Percentiles rank a stretch among this genome's conserved stretches.
Evolutionary conservation across 202 grass and related monocot species (phyloP).

Genomic region (Musa balbisiana): DNA sequence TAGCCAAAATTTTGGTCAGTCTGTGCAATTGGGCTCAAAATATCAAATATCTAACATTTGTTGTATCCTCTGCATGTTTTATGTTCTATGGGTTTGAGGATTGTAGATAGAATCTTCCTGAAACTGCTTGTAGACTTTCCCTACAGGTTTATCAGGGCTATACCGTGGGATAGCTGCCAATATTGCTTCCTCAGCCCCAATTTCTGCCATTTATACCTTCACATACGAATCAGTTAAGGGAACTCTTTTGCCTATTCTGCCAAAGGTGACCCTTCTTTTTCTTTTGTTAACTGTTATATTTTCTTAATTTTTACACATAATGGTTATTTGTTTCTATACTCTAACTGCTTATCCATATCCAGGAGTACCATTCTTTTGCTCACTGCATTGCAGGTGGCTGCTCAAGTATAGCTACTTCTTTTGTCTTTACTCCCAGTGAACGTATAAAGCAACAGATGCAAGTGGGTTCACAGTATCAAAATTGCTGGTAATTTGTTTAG

Average conservation of each 20-base stretch:
- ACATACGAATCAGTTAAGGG: conserved; percentile 96
- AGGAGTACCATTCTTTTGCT: conserved; percentile 74
- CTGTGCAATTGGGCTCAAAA: too few relatives aligned
- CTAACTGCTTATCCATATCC: conserved; percentile 11
- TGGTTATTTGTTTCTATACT: too few relatives aligned
- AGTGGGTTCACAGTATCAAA: conserved; percentile 72
- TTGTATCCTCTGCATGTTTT: background rate
- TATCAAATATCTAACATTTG: too few relatives aligned
- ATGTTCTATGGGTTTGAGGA: background rate
- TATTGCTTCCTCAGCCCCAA: conserved; percentile 70
- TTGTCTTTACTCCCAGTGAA: conserved; percentile 94
- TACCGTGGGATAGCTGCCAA: conserved; percentile 82
- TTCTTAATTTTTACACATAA: background rate
- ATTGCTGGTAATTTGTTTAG: conserved; percentile 58
- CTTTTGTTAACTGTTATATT: background rate
- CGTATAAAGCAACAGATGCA: conserved; percentile 99
- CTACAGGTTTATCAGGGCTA: conserved; percentile 52
- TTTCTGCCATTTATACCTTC: conserved; percentile 85
- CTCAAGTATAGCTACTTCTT: conserved; percentile 91
- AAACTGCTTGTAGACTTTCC: conserved; percentile 11
- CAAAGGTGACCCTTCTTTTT: conserved; percentile 53
- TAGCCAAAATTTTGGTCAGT: background rate
- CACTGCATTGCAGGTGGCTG: conserved; percentile 87
- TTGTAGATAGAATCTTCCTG: background rate
- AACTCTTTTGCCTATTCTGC: conserved; percentile 62